Evolutionary conservation across 179 eudicot species (phyloP).

Genomic region (Actinidia chinensis): DNA sequence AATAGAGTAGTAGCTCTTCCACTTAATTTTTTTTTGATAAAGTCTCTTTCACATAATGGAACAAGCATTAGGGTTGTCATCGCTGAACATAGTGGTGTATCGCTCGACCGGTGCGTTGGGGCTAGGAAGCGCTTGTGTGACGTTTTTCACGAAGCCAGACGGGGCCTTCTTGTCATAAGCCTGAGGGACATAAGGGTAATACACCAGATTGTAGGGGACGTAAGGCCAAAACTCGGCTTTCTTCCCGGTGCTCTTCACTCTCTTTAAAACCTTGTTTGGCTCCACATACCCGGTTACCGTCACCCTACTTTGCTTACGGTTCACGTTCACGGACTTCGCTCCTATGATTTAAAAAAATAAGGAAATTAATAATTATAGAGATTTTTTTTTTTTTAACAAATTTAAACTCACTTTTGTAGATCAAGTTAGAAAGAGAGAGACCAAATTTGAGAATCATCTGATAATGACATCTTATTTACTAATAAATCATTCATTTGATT

Average conservation of each 20-base stretch:
- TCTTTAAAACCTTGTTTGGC: slow-evolving; percentile 48
- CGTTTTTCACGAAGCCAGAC: slow-evolving; percentile 48
- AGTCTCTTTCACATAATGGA: slow-evolving; percentile 40
- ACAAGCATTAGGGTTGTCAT: slow-evolving; percentile 58
- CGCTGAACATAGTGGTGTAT: slow-evolving; percentile 40
- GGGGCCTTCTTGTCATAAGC: slow-evolving; percentile 60
- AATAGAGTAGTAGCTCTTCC: background rate
- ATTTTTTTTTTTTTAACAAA: too few species aligned
- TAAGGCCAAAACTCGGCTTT: slow-evolving; percentile 68
- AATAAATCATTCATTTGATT: too few species aligned
- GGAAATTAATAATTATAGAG: background rate
- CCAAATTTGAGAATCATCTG: too few species aligned
- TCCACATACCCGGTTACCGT: slow-evolving; percentile 49
- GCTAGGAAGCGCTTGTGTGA: slow-evolving; percentile 40
- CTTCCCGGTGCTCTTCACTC: slow-evolving; percentile 49
- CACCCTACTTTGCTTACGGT: slow-evolving; percentile 47
- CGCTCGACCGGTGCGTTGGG: slow-evolving; percentile 34
- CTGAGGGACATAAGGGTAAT: slow-evolving; percentile 45
- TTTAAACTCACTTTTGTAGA: background rate
- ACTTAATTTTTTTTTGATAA: background rate
- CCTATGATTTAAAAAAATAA: slow-evolving; percentile 20
- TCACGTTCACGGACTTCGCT: slow-evolving; percentile 44
- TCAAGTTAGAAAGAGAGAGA: background rate
- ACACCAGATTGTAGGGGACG: slow-evolving; percentile 51
- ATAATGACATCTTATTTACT: too few species aligned